phyloP scores from a whole-genome alignment of 768 basidiomycete genomes.

The Panellus pusillus region DNA sequence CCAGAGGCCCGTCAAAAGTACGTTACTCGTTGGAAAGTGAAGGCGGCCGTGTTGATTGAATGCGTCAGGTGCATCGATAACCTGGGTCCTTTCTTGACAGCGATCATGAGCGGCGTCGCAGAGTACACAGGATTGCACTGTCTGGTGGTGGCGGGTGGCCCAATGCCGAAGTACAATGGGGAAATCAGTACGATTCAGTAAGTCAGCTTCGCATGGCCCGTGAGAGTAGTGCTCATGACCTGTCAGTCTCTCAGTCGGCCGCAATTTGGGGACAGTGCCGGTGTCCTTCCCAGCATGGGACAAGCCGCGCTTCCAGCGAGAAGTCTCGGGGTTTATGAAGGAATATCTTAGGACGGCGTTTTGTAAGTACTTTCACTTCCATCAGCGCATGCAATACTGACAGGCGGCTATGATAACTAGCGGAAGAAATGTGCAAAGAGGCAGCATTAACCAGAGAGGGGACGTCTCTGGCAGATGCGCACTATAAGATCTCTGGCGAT shows the following conservation, averaged over 20 bases:
- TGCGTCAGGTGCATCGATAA: not conserved
- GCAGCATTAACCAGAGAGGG: no score
- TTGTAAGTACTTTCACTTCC: not conserved
- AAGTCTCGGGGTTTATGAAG: conserved; percentile 1
- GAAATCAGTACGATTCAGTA: no score
- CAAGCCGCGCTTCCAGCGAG: not conserved
- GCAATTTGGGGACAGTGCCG: not conserved
- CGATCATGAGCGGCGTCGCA: not conserved
- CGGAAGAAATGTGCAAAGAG: no score
- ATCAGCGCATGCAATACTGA: no score
- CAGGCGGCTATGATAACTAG: no score
- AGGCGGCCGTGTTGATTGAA: no score
- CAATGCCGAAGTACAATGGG: not conserved
- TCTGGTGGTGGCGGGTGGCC: not conserved
- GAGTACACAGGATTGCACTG: not conserved
- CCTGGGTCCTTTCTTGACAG: not conserved
- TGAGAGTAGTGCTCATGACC: no score
- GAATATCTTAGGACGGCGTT: conserved; percentile 9
- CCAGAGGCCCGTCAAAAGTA: no score
- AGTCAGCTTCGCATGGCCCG: no score
- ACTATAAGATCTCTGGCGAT: no score
- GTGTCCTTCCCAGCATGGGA: not conserved
- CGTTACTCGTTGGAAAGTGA: no score
- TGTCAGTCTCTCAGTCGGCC: not conserved
- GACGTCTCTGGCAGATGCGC: no score